Evolutionary conservation across 495 filamentous ascomycete genomes (phyloP).

Genomic region (Podospora pseudopauciseta): DNA sequence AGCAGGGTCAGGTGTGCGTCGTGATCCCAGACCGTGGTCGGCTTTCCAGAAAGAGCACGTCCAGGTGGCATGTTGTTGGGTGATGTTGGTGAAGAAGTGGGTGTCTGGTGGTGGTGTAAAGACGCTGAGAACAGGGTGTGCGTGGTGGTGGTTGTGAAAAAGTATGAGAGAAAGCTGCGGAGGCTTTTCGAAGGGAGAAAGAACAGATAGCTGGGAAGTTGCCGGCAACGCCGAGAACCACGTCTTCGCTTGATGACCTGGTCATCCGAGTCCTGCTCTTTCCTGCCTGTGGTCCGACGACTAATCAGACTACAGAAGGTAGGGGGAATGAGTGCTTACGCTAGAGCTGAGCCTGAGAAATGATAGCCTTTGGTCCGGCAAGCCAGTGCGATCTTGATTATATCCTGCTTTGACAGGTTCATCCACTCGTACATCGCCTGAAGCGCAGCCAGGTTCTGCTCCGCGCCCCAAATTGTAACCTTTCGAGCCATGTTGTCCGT

Average conservation of each 20-base stretch:
- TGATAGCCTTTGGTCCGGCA: conserved; percentile 27
- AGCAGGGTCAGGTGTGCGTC: conserved; percentile 35
- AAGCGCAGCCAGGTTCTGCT: conserved; percentile 27
- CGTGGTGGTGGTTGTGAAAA: background rate
- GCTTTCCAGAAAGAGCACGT: conserved; percentile 11
- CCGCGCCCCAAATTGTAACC: conserved; percentile 23
- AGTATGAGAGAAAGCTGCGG: background rate
- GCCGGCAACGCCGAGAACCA: background rate
- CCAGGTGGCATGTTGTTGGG: background rate
- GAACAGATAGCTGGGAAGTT: background rate
- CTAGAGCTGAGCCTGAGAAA: conserved; percentile 24
- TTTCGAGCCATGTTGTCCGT: conserved; percentile 11
- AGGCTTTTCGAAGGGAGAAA: background rate
- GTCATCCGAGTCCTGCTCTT: background rate
- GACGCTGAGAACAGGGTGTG: background rate
- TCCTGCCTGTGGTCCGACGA: background rate
- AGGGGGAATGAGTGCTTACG: conserved; percentile 23
- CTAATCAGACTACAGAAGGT: background rate
- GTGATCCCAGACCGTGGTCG: conserved; percentile 32
- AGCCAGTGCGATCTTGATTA: conserved; percentile 14
- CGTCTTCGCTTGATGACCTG: background rate
- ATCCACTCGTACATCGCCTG: conserved; percentile 22
- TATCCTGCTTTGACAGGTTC: conserved; percentile 22
- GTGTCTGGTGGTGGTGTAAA: no score
- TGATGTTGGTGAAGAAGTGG: no score